Base-by-base conservation (phyloP, 371 early-diverging fungal species). In the Saksenaea oblongispora region DNA sequence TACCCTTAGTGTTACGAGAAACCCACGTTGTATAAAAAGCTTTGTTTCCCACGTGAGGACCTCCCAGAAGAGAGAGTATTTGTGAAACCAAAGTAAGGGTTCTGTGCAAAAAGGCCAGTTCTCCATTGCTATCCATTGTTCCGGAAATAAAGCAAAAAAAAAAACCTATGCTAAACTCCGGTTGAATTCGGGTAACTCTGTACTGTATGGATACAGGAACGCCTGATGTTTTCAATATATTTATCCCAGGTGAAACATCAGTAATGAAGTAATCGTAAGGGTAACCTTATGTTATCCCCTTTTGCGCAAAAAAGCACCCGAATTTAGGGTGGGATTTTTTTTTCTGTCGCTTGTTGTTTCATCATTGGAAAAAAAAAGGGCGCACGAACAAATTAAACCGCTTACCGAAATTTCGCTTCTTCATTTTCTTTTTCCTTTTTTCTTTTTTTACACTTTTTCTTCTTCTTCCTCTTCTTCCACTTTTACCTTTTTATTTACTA, bases 371-470 rank as follows among this genome's bases (percentile, higher is more conserved):
- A 58, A 24, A 24, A 47, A 47, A 8, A 47, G 51, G 51, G 51
- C 51, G 51, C 51, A 47, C 51, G 51, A 47, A 47, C 51, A 47
- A 47, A 47, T 39, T 37, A 36, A 17, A 15, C 58, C 24, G 26
- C 58, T 58, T 35, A 31, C 37, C 35, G 26, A 36, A 4, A 31
- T 31, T 13, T 11, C 26, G 5, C 56, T 54, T 42, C 56, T 36
- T 54, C 56, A 36, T 24, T 39, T 59, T 66, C 39, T 56, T 56
- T 47, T 61, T 56, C 42, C 56, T 63, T 54, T 64, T 47, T 39
- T 53, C 42, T 28, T 57, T 28, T 27, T 36, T 34, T 59, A 47
- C 27, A 39, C 22, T 56, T 47, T 61, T 55, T 22, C 24, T 54
- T 60, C 34, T 11, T 56, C 22, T 39, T 51, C 37, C 28, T 39